Evolutionary conservation across 2,329 filamentous ascomycete species (phyloP), one percentile per base, ranked within the genome.

Genomic region (Penicillium paneum): DNA sequence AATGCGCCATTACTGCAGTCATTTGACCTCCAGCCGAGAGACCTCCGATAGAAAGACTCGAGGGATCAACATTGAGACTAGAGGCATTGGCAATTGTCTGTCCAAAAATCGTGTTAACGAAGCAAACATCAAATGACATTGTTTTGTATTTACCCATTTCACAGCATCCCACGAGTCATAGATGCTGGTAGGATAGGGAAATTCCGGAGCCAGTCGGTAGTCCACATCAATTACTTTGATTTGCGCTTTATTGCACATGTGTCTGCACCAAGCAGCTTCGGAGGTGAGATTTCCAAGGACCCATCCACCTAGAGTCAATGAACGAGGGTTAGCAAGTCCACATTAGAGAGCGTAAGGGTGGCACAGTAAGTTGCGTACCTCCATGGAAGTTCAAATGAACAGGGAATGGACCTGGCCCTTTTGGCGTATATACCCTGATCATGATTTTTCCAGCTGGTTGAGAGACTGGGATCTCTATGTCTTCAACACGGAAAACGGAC

Each of bases 1-100:
- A 63, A 51, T 72, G 70, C 0, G 69, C 64, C 34, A 74, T 55
- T 0, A 74, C 69, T 8, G 71, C 70, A 2, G 68, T 65, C 53
- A 69, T 58, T 1, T 63, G 44, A 1, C 19, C 49, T 8, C 58
- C 59, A 3, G 58, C 57, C 0, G 55, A 58, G 8, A 58, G 50
- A 5, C 58, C 58, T 1, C 58, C 58, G 11, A 61, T 57, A 5
- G 55, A 60, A 15, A 60, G 39, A 6, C 54, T 52, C 12, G 35
- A 34, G 0, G 49, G 24, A 8, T 59, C 19, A 21, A 61, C 24
- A 6, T 56, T 61, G 21, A 56, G 51, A 0, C 11, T 10, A 13
- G 39, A 1, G 0, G 53, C 35, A 32, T 60, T 62, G 36, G 28
- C 15, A 5, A 50, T 42, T 10, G 38, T 50, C 47, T 50, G 15